These are phyloP conservation scores for Durotheca rogersii DNA, from an alignment of 495 filamentous ascomycete species.

Conservation along the genomic window DNA sequence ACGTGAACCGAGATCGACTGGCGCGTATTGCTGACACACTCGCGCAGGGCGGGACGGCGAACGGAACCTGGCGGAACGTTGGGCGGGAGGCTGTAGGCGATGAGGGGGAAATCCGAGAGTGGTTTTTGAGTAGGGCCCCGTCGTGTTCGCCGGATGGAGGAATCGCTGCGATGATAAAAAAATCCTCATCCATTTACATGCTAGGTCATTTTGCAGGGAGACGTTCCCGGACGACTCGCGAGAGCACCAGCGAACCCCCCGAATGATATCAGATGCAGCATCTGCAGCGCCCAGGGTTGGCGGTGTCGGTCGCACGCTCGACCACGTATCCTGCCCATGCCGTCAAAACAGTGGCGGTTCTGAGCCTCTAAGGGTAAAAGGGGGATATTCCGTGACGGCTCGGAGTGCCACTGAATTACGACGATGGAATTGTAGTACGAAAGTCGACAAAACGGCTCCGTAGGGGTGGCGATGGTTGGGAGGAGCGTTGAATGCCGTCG, in stretches of 20 bases:
- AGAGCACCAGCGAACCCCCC: background rate
- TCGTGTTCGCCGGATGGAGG: background rate
- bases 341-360: background rate
- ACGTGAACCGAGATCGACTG: background rate
- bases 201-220: background rate
- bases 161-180: background rate
- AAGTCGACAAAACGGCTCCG: background rate
- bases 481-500: constrained; percentile 4
- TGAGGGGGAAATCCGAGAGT: background rate
- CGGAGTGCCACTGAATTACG: background rate
- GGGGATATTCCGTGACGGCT: background rate
- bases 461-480: constrained; percentile 6
- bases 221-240: background rate
- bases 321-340: background rate
- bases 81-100: background rate
- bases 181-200: too few relatives aligned
- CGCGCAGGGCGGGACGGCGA: background rate
- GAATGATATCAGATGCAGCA: constrained; percentile 8
- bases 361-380: too few relatives aligned
- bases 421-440: background rate
- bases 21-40: background rate
- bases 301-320: constrained; percentile 17
- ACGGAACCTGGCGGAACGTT: background rate
- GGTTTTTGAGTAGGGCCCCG: background rate
- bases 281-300: background rate